Evolutionary conservation across 805 yeast species (phyloP), one percentile per base, ranked within the genome.

Genomic region (Pichia cabralensis): DNA sequence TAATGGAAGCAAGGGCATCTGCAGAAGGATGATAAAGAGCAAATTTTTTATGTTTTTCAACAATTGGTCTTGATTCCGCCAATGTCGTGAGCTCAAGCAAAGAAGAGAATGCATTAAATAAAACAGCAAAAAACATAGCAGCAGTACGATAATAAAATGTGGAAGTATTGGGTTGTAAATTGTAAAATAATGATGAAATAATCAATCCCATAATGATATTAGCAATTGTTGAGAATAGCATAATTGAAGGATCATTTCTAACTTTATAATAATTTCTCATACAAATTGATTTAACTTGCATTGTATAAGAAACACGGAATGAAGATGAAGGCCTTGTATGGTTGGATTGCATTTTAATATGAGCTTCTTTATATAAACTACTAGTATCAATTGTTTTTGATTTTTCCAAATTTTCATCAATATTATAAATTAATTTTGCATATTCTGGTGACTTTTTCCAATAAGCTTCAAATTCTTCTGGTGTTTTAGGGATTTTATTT

Each of bases 101-200:
- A 13, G 78, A 74, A 13, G 76, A 61, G 47, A 76, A 71, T 11
- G 80, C 74, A 50, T 75, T 75, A 55, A 74, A 76, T 48, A 76
- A 60, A 30, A 72, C 64, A 16, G 80, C 76, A 52, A 77, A 77
- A 58, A 80, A 81, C 64, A 80, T 60, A 30, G 77, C 67, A 27
- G 84, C 74, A 46, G 76, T 69, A 49, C 85, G 61, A 46, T 58
- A 62, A 50, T 65, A 74, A 43, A 76, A 68, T 2, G 74, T 64
- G 1, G 47, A 54, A 1, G 81, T 68, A 19, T 50, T 51, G 13
- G 50, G 41, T 8, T 43, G 30, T 42, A 72, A 47, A 44, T 74
- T 71, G 55, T 70, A 75, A 46, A 73, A 76, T 44, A 76, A 64
- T 2, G 82, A 75, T 22, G 76, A 63, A 28, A 71, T 52, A 25